phyloP scores from a whole-genome alignment of 345 rosid species.

The Geranium brycei region DNA sequence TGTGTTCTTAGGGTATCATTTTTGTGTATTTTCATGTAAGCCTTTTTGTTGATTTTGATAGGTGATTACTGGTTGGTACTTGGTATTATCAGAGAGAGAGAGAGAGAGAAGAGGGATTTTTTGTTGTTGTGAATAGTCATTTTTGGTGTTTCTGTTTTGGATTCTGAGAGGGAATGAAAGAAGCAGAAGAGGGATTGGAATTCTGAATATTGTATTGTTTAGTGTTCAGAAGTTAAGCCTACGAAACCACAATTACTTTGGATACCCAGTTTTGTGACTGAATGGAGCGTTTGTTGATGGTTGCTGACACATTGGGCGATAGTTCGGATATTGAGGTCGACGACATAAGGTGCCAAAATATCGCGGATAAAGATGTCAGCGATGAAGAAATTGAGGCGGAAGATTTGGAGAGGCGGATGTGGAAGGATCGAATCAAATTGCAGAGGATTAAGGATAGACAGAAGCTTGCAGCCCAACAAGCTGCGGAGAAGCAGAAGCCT shows the following conservation, averaged over 20 bases:
- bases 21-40: too few relatives aligned
- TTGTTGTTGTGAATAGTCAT: too few relatives aligned
- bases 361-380: conserved; percentile 82
- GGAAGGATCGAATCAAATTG: conserved; percentile 83
- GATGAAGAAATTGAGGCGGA: conserved; percentile 91
- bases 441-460: conserved; percentile 74
- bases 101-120: too few relatives aligned
- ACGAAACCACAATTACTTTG: background rate
- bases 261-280: background rate
- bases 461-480: conserved; percentile 54
- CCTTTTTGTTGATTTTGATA: too few relatives aligned
- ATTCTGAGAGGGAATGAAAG: background rate
- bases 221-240: background rate
- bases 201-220: background rate
- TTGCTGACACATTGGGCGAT: conserved; percentile 17
- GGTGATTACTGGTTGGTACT: too few relatives aligned
- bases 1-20: too few relatives aligned
- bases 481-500: conserved; percentile 59
- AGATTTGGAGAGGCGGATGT: conserved; percentile 83
- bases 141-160: background rate
- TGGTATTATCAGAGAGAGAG: too few relatives aligned
- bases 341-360: conserved; percentile 62
- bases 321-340: conserved; percentile 60
- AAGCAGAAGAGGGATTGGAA: too few relatives aligned
- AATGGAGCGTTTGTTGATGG: conserved; percentile 14